Conservation (phyloP, 2,329 filamentous ascomycete genomes). For the Macrophomina phaseolina region DNA sequence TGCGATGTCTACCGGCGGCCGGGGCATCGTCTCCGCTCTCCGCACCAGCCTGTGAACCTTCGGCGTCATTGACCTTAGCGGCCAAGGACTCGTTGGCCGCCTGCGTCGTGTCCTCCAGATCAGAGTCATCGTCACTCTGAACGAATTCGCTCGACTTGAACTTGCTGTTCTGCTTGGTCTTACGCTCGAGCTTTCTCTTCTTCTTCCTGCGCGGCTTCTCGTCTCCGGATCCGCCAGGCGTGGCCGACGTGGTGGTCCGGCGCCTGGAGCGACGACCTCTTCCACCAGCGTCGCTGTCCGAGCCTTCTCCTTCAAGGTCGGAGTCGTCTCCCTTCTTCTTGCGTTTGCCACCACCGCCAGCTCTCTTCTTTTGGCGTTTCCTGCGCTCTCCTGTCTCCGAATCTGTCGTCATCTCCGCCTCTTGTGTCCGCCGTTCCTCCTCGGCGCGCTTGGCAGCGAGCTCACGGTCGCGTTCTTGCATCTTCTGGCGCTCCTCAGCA, state of each 20-base stretch:
- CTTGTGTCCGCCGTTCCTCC: slow-evolving; percentile 70
- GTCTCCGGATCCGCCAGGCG: slow-evolving; percentile 58
- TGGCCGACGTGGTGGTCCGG: slow-evolving; percentile 43
- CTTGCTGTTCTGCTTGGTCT: slow-evolving; percentile 60
- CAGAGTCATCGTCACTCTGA: slow-evolving; percentile 69
- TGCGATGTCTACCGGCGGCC: slow-evolving; percentile 26
- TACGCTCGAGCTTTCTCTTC: slow-evolving; percentile 65
- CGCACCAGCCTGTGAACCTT: slow-evolving; percentile 34
- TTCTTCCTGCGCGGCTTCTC: slow-evolving; percentile 65
- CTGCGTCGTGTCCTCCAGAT: slow-evolving; percentile 11
- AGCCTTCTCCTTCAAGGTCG: slow-evolving; percentile 53
- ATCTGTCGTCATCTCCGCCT: slow-evolving; percentile 67
- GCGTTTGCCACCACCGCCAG: slow-evolving; percentile 52
- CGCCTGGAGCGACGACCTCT: slow-evolving; percentile 41
- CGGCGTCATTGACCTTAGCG: slow-evolving; percentile 31
- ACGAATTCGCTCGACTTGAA: slow-evolving; percentile 88
- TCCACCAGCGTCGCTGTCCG: slow-evolving; percentile 44
- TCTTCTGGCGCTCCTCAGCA: slow-evolving; percentile 81
- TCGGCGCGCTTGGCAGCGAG: slow-evolving; percentile 73
- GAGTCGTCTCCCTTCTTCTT: slow-evolving; percentile 67
- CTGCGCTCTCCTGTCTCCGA: slow-evolving; percentile 81
- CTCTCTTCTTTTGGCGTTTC: slow-evolving; percentile 65
- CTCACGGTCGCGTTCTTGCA: slow-evolving; percentile 74
- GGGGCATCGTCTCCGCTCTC: slow-evolving; percentile 25
- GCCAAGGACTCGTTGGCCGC: slow-evolving; percentile 27